Conservation (phyloP, 2,329 filamentous ascomycete genomes). For the Metarhizium sp. region DNA sequence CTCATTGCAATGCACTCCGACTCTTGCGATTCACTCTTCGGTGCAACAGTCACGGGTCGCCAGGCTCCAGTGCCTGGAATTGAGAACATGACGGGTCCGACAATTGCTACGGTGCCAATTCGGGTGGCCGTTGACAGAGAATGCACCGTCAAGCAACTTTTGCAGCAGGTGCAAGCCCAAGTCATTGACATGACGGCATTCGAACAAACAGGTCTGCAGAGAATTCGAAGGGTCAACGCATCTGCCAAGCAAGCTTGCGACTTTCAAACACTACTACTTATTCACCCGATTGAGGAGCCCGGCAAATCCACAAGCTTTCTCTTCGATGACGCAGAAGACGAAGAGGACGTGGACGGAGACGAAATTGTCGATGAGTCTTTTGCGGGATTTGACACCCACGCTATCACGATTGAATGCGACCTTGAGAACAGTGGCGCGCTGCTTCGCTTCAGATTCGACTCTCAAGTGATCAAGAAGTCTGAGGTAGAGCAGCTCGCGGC, state of each 20-base stretch:
- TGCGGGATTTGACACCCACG: conserved; percentile 2
- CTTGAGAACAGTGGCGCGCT: background rate
- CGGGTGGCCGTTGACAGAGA: conserved; percentile 18
- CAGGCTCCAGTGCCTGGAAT: conserved; percentile 14
- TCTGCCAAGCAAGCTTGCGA: conserved; percentile 2
- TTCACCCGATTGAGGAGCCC: conserved; percentile 8
- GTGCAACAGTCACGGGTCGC: conserved; percentile 15
- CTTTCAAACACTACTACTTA: conserved; percentile 8
- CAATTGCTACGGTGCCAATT: conserved; percentile 18
- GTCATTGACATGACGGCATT: conserved; percentile 2
- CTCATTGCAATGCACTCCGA: conserved; percentile 24
- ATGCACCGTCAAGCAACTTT: conserved; percentile 24
- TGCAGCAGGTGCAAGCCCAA: conserved; percentile 22
- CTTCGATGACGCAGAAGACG: background rate
- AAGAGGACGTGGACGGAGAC: background rate
- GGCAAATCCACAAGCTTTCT: background rate
- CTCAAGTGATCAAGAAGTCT: background rate
- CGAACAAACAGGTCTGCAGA: conserved; percentile 4
- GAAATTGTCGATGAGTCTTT: background rate
- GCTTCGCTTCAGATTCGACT: conserved; percentile 2
- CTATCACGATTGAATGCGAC: conserved; percentile 2
- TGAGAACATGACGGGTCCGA: conserved; percentile 17
- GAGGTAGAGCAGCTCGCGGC: background rate
- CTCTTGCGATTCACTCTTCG: conserved; percentile 20
- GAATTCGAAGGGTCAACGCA: background rate